Base-by-base conservation (phyloP, 495 filamentous ascomycete species). In the Xylaria venustula region DNA sequence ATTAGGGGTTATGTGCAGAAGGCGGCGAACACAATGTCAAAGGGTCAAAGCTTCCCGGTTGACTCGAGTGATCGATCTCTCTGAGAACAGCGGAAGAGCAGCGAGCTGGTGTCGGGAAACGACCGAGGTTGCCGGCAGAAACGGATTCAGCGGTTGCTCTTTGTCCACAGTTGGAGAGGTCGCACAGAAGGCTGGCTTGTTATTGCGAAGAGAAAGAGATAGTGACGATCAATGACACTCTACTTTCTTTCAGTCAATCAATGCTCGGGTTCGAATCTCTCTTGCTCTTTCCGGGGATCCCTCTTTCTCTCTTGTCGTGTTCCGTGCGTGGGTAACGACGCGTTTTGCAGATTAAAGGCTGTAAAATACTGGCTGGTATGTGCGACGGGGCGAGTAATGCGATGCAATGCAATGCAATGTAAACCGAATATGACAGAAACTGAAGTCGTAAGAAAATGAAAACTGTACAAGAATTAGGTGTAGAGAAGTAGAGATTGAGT, bases 31-130 rank as follows among this genome's bases (percentile, higher is more conserved):
- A 47, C 41, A 37, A 23, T 32, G 22, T 36, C 48, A 52, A 52
- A 60, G 36, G 40, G 37, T 50, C 54, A 50, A 30, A 60, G 55
- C 54, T 69, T 66, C 64, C 63, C 64, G 64, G 61, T 65, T 52
- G 56, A 46, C 37, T 67, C 60, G 53, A 67, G 36, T 56, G 48
- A 57, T 60, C n/a, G n/a, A n/a, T n/a, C n/a, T n/a, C 62, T 62
- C 30, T 40, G 64, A 57, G 67, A 67, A 48, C 53, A 50, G 54
- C 54, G 64, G 48, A 56, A 55, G 67, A 67, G 46, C 53, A 50
- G 54, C 54, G 64, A 44, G 53, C 52, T 58, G 62, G 55, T 53
- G 57, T 62, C 54, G 42, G 32, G 49, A 20, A 49, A 44, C 25
- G 46, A 25, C 37, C n/a, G 49, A 54, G 30, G 58, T 64, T 58